phyloP scores from a whole-genome alignment of 768 basidiomycete species.

The Coprinopsis marcescibilis region DNA sequence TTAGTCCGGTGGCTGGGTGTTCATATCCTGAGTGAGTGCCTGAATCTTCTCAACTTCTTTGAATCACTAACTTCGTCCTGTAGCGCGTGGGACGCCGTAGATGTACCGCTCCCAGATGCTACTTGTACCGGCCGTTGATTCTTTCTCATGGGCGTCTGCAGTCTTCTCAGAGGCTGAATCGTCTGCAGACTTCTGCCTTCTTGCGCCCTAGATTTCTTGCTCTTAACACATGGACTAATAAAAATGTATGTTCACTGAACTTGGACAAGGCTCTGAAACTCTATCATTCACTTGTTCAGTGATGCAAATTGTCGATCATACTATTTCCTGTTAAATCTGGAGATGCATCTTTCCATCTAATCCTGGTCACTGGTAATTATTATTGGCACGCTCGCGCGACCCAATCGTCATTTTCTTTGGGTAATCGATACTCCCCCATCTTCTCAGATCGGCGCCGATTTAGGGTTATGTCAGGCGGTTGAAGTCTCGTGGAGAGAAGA shows the following conservation, averaged over 20 bases:
- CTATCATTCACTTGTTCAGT: no score
- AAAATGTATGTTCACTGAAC: no score
- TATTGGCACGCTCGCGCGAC: slow-evolving; percentile 4
- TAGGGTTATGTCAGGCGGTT: slow-evolving; percentile 1
- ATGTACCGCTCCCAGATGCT: slow-evolving; percentile 40
- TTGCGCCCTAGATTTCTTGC: not conserved
- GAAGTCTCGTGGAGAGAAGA: not conserved
- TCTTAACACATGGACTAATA: no score
- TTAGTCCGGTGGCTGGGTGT: slow-evolving; percentile 54
- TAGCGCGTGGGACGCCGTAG: slow-evolving; percentile 56
- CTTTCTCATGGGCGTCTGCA: slow-evolving; percentile 1
- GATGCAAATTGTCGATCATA: no score
- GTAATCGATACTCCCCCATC: not conserved
- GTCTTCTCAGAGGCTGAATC: not conserved
- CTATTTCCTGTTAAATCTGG: not conserved
- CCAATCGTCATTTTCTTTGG: slow-evolving; percentile 7
- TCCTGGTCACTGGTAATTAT: not conserved
- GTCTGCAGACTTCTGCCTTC: not conserved
- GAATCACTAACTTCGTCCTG: slow-evolving; percentile 7
- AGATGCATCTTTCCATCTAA: not conserved
- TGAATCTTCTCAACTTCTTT: slow-evolving; percentile 4
- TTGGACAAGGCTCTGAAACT: no score
- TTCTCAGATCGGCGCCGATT: slow-evolving; percentile 6
- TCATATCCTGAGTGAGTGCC: slow-evolving; percentile 48
- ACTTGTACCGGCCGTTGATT: slow-evolving; percentile 30